Evolutionary conservation across 495 filamentous ascomycete species (phyloP).

Genomic region (Annulohypoxylon bovei): DNA sequence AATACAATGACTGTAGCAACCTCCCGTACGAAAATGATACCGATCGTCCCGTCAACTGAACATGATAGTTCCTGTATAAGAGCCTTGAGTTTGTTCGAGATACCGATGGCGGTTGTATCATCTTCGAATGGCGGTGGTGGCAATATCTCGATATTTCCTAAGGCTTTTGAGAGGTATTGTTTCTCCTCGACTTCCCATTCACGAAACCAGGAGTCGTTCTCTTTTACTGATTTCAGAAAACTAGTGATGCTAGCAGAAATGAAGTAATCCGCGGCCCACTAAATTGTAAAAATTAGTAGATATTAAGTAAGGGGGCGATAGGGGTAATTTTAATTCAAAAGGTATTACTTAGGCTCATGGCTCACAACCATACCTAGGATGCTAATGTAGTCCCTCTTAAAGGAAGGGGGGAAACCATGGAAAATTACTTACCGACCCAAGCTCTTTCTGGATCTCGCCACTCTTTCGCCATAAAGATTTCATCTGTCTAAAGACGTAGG

Average conservation of each 20-base stretch:
- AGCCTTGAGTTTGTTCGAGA: constrained; percentile 64
- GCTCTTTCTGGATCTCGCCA: constrained; percentile 63
- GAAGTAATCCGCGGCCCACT: constrained; percentile 78
- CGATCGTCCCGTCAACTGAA: constrained; percentile 62
- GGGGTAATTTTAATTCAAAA: neutral
- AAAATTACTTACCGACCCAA: constrained; percentile 63
- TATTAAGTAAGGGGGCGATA: neutral
- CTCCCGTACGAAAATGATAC: constrained; percentile 83
- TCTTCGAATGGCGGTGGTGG: constrained; percentile 36
- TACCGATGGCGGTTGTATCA: constrained; percentile 30
- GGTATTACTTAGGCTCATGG: neutral
- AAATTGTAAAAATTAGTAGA: neutral
- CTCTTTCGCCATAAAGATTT: constrained; percentile 63
- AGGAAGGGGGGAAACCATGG: neutral
- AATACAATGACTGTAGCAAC: constrained; percentile 75
- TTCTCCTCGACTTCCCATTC: constrained; percentile 64
- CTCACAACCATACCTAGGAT: neutral
- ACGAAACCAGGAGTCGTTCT: constrained; percentile 45
- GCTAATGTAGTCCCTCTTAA: neutral
- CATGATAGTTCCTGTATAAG: constrained; percentile 65
- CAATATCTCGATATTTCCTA: constrained; percentile 57
- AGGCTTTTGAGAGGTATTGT: constrained; percentile 64
- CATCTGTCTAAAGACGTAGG: constrained; percentile 72
- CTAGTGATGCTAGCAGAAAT: constrained; percentile 65
- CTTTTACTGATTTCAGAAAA: constrained; percentile 52